Evolutionary conservation across 352 stramenopile genomes (phyloP), one percentile per base, ranked within the genome.

Genomic region (Phytophthora idaei): DNA sequence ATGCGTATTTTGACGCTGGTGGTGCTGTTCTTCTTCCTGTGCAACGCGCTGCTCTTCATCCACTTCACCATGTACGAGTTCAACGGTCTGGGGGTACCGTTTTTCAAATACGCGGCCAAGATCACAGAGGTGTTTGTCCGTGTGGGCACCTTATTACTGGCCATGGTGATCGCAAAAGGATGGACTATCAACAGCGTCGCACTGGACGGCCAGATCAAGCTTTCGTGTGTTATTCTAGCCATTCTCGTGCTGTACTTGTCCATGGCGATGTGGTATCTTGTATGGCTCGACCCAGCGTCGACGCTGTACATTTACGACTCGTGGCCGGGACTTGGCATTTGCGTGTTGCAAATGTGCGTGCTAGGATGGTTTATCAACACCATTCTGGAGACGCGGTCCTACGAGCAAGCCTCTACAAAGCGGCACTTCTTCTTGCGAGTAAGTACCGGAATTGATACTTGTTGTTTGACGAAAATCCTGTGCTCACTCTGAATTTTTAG

Each of bases 251-350:
- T 92, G 4, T 92, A 94, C 60, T 44, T 92, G 49, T 90, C 78
- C 10, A 83, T 92, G 77, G 83, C 86, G 7, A 91, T 91, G 83
- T 92, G 76, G 81, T 94, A 92, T 56, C 63, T 92, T n/a, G 64
- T 91, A 34, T 91, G 81, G 78, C 74, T 92, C 36, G 83, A 92
- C 55, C 83, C 83, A 5, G 80, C 83, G 5, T 92, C 86, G 12
- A 94, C 86, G 29, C 65, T 92, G 2, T 94, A 92, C 76, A 90
- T 94, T 27, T 92, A 90, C 68, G 86, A 94, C 57, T 94, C 83
- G 42, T 91, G 81, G 83, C 82, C 82, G 4, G 77, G 78, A 3
- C 58, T 92, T 46, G 79, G 80, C 1, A 92, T 92, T 57, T 92
- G 82, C 44, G 47, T 78, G 8, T 53, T 92, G 5, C 84, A 90